These are phyloP conservation scores for Kodamaea derodonti DNA, from an alignment of 1,139 yeast genomes.

Conservation along the genomic window DNA sequence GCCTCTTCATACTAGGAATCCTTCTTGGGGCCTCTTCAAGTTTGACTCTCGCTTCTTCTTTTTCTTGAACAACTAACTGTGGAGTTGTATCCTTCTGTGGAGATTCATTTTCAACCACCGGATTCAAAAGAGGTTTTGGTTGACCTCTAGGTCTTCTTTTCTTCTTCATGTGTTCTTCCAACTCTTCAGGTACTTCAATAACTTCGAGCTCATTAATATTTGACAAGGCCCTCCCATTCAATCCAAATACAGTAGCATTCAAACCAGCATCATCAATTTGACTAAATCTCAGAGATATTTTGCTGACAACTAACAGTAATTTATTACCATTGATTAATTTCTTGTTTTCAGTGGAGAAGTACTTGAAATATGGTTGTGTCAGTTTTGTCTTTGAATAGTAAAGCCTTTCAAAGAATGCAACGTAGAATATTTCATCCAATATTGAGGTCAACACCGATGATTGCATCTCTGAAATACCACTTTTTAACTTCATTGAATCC, in stretches of 20 bases:
- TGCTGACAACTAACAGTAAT: slow-evolving; percentile 12
- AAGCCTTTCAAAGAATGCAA: slow-evolving; percentile 26
- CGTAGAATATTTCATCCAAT: slow-evolving; percentile 26
- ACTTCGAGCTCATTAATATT: no score
- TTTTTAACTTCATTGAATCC: slow-evolving; percentile 16
- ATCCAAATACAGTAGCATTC: not conserved
- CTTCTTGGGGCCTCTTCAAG: no score
- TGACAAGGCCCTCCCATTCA: not conserved
- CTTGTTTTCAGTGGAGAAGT: not conserved
- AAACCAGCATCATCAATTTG: slow-evolving; percentile 7
- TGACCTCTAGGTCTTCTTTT: no score
- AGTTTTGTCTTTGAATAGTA: slow-evolving; percentile 9
- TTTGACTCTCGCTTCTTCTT: no score
- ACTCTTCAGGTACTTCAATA: no score
- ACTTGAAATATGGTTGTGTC: not conserved
- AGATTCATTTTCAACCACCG: no score
- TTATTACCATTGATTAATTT: not conserved
- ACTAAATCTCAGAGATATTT: slow-evolving; percentile 16
- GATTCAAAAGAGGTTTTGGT: no score
- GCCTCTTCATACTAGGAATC: no score
- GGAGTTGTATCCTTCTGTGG: no score
- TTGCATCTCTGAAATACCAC: slow-evolving; percentile 8
- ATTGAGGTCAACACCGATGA: slow-evolving; percentile 8
- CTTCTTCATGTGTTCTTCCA: no score
- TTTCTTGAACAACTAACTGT: no score